Evolutionary conservation across 2,329 filamentous ascomycete genomes (phyloP), one percentile per base, ranked within the genome.

Genomic region (Claviceps maximensis): DNA sequence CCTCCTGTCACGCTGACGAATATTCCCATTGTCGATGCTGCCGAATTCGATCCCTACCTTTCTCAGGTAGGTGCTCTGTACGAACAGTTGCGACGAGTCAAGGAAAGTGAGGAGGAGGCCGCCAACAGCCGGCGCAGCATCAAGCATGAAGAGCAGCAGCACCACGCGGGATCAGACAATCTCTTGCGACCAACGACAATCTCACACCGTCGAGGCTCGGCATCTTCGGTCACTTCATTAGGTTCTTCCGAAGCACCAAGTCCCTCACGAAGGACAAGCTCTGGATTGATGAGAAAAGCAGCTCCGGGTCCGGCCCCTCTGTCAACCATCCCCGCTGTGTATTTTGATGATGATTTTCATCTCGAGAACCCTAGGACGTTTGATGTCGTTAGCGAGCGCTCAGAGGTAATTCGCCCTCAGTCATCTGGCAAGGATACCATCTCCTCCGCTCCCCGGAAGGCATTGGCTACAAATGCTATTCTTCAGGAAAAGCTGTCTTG

Each of bases 401-500:
- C 93, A 12, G 91, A 97, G 66, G 88, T 98, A n/a, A 85, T 97
- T n/a, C 79, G 83, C 23, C 79, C 83, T 8, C 73, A 76, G 1
- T 75, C 79, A 4, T 75, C 74, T 48, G 74, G 71, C 38, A 68
- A 69, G 4, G 67, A 73, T 3, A 87, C 83, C 36, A 7, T 38
- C 65, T 82, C 80, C 65, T 82, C 80, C 5, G 74, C 63, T 2
- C 83, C 86, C 9, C 80, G 91, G 55, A 97, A 96, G 66, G 87
- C 88, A 1, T 74, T 98, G 29, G 91, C 91, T 8, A 96, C 90
- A 0, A 98, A 98, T 69, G 93, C 93, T 0, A 98, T 98, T 54
- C 69, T 98, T 38, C 93, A 98, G 66, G 93, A 98, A 69, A 98
- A 98, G 69, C 74, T 98, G 13, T 97, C 93, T 0, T 98, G 93